Percentiles rank a stretch among this genome's conserved stretches.
Conservation (phyloP, 306 rosid species). For the Cucumis melo region DNA sequence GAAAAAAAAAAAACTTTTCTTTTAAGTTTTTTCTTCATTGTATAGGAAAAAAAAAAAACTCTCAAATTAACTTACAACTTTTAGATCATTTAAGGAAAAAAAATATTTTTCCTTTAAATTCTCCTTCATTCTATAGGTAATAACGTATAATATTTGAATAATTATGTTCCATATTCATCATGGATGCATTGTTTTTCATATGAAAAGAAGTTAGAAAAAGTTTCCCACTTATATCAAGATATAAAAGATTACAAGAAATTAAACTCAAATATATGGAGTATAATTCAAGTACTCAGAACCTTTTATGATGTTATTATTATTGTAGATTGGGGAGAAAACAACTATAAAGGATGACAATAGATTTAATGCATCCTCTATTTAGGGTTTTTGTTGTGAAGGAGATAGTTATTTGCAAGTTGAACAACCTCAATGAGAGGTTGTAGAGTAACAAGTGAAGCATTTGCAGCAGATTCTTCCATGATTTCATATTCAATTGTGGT, state of each 20-base stretch:
- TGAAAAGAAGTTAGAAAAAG: no score
- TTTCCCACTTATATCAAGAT: no score
- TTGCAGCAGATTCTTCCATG: constrained; percentile 37
- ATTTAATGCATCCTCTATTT: not conserved
- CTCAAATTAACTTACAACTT: no score
- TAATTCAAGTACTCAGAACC: not conserved
- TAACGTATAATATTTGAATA: no score
- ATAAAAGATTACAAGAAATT: not conserved
- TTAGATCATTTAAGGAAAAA: no score
- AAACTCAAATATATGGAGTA: not conserved
- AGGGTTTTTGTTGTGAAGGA: not conserved
- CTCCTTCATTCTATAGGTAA: no score
- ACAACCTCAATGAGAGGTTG: constrained; percentile 15
- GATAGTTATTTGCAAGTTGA: not conserved
- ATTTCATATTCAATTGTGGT: constrained; percentile 37
- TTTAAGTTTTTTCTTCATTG: no score
- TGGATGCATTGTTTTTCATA: no score
- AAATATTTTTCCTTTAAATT: no score
- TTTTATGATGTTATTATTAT: not conserved
- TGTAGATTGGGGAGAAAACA: not conserved
- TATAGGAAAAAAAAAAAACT: no score
- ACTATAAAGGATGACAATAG: not conserved
- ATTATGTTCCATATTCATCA: no score
- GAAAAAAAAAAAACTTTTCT: no score
- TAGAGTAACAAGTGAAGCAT: constrained; percentile 33